Evolutionary conservation across 768 basidiomycete genomes (phyloP).

Genomic region (Chalciporus pseudorubinellus): DNA sequence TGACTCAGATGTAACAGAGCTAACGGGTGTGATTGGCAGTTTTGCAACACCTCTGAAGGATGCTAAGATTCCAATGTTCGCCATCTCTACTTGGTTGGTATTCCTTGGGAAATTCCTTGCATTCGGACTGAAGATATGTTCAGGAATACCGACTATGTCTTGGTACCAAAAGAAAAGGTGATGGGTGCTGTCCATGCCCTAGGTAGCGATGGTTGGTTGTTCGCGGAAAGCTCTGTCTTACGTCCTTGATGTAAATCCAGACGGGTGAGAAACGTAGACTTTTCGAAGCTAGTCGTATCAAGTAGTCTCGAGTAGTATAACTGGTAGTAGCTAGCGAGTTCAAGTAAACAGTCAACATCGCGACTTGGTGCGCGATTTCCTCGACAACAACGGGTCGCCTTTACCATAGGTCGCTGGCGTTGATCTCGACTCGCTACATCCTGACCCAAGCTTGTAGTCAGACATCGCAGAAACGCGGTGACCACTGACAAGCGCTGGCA

Average conservation of each 20-base stretch:
- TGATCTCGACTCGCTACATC: background rate
- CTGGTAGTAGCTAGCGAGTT: background rate
- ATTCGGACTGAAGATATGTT: background rate
- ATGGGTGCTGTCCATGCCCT: constrained; percentile 43
- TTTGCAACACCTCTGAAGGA: constrained; percentile 53
- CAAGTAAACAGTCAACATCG: constrained; percentile 9
- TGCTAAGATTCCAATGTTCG: constrained; percentile 55
- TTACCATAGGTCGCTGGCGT: constrained; percentile 3
- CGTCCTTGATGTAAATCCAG: constrained; percentile 3
- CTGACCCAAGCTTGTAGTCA: constrained; percentile 4
- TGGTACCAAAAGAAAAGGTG: constrained; percentile 48
- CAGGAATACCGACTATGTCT: constrained; percentile 68
- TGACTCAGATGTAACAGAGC: constrained; percentile 34
- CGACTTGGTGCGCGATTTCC: constrained; percentile 3
- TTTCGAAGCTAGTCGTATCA: too few relatives aligned
- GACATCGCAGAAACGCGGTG: constrained; percentile 5
- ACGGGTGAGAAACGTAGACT: background rate
- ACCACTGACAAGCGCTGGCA: constrained; percentile 12
- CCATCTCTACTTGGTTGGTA: constrained; percentile 59
- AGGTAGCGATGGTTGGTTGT: constrained; percentile 50
- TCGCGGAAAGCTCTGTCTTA: constrained; percentile 8
- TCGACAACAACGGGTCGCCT: constrained; percentile 9
- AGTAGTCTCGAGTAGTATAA: background rate
- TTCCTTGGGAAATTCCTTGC: background rate
- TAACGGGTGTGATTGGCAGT: constrained; percentile 56